A percentile compares a stretch with the other conserved stretches of the same genome.
Evolutionary conservation across 108 stramenopile genomes (phyloP).

Genomic region (Seminavis robusta): DNA sequence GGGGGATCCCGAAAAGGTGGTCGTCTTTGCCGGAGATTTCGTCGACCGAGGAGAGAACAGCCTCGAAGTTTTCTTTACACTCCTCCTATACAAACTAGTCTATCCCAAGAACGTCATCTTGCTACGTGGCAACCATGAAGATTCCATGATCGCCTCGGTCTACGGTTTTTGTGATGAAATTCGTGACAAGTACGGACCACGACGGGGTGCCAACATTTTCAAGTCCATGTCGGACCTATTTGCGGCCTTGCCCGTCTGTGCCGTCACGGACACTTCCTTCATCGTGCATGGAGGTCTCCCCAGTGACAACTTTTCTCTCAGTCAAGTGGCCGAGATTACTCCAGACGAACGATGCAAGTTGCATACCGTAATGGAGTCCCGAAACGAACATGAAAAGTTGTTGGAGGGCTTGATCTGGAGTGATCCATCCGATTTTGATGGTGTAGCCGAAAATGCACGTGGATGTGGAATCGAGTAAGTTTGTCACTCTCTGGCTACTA

Average conservation of each 20-base stretch:
- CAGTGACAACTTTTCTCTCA: conserved; percentile 10
- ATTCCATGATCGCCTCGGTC: conserved; percentile 73
- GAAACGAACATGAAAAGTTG: conserved; percentile 7
- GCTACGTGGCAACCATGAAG: conserved; percentile 85
- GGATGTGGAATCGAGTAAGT: conserved; percentile 9
- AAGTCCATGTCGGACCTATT: conserved; percentile 6
- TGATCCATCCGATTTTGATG: neutral
- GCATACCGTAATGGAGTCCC: conserved; percentile 11
- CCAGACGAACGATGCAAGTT: conserved; percentile 2
- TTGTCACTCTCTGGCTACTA: no score
- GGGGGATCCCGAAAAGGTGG: conserved; percentile 32
- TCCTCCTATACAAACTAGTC: conserved; percentile 75
- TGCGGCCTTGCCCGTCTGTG: conserved; percentile 17
- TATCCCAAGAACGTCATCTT: conserved; percentile 76
- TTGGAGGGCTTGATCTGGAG: conserved; percentile 7
- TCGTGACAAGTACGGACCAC: conserved; percentile 27
- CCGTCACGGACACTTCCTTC: conserved; percentile 13
- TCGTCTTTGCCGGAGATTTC: conserved; percentile 81
- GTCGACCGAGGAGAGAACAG: conserved; percentile 86
- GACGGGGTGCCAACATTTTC: no score
- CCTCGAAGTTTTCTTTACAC: conserved; percentile 80
- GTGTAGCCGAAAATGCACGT: conserved; percentile 12
- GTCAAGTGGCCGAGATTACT: conserved; percentile 2
- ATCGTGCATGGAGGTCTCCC: conserved; percentile 25
- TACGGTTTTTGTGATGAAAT: conserved; percentile 89